Percentiles rank a stretch among this genome's conserved stretches.
Evolutionary conservation across 1,284 basidiomycete species (phyloP).

Genomic region (Heterobasidion parviporum): DNA sequence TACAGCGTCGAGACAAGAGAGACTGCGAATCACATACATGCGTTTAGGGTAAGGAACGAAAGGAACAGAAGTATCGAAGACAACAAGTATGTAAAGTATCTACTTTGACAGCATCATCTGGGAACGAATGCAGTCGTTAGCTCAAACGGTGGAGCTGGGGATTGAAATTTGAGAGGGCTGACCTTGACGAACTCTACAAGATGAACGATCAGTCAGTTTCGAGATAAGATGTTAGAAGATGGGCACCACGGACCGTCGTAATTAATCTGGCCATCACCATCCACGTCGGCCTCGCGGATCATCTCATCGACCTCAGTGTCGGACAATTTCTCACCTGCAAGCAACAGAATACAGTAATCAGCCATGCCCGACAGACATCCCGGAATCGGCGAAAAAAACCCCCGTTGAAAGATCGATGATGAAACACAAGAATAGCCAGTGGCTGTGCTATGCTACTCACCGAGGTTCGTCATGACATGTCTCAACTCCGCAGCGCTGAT

Average conservation of each 20-base stretch:
- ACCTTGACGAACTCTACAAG: conserved; percentile 65
- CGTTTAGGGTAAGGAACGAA: too few species aligned
- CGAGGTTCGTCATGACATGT: conserved; percentile 89
- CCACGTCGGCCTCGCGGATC: conserved; percentile 97
- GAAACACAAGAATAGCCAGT: background rate
- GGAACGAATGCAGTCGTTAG: conserved; percentile 10
- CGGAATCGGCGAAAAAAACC: background rate
- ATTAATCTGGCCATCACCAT: conserved; percentile 89
- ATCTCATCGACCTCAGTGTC: conserved; percentile 95
- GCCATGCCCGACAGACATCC: background rate
- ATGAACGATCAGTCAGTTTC: background rate
- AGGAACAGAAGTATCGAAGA: too few species aligned
- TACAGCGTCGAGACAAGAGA: too few species aligned
- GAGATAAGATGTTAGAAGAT: background rate
- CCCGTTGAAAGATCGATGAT: background rate
- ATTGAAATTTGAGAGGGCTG: conserved; percentile 7
- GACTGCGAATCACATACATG: too few species aligned
- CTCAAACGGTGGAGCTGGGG: background rate
- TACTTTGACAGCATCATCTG: conserved; percentile 57
- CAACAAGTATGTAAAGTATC: conserved; percentile 5
- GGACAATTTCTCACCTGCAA: conserved; percentile 81
- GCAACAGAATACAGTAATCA: conserved; percentile 1
- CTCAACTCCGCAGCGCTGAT: conserved; percentile 79
- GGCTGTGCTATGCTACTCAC: conserved; percentile 35
- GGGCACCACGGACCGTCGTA: conserved; percentile 56